Percentiles rank a stretch among this genome's conserved stretches.
Conservation (phyloP, 2,329 filamentous ascomycete species). For the Fusarium tanahbumbuense region DNA sequence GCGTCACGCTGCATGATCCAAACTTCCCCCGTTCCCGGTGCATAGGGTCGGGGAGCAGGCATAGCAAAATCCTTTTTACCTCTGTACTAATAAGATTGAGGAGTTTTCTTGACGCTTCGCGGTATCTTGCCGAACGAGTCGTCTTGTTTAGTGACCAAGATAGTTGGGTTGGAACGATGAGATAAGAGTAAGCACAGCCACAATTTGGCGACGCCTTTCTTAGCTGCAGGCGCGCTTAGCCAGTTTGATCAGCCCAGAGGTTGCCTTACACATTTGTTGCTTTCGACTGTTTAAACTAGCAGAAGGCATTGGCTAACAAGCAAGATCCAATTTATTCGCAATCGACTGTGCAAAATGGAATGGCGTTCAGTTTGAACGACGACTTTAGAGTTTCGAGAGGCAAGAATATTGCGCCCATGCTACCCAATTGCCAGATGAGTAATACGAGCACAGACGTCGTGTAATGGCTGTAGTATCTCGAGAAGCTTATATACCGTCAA, state of each 20-base stretch:
- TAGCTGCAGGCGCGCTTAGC: neutral
- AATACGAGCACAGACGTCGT: neutral
- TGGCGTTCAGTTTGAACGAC: neutral
- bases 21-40: neutral
- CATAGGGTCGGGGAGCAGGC: neutral
- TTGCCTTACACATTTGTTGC: neutral
- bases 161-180: neutral
- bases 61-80: neutral
- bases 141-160: neutral
- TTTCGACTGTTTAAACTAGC: too few relatives aligned
- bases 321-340: fast-evolving
- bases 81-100: too few relatives aligned
- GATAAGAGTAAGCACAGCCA: neutral
- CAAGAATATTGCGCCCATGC: neutral
- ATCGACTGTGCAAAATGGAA: neutral
- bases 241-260: neutral
- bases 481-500: neutral
- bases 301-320: too few relatives aligned
- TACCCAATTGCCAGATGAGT: neutral
- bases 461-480: neutral
- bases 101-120: neutral
- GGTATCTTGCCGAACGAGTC: too few relatives aligned
- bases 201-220: neutral
- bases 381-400: neutral
- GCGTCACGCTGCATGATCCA: neutral